Base-by-base conservation (phyloP, 805 yeast genomes). In the Myxozyma mucilagina region DNA sequence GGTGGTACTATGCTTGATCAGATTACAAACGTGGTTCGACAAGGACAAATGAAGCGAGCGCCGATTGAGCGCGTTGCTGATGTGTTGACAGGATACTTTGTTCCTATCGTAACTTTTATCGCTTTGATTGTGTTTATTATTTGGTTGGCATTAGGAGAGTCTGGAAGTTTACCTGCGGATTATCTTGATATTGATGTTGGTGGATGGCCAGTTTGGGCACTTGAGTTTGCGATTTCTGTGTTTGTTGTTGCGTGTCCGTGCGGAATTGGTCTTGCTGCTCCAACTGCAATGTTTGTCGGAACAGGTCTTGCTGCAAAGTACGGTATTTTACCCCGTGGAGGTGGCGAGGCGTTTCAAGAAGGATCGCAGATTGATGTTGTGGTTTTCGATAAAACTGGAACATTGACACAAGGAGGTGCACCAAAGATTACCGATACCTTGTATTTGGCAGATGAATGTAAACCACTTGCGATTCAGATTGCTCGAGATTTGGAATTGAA, bases 241-340 rank as follows among this genome's bases (percentile, higher is more conserved):
- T 87, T 88, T 74, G 93, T 88, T 1, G 83, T 88, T 53, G 93
- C 93, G 0, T 88, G 96, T 70, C 96, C 96, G 1, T 88, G 94
- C 76, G 96, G 93, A 1, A 82, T 88, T 67, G 94, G 93, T 1
- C 76, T 88, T 24, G 94, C 94, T 29, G 94, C 93, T 1, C 94
- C 94, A 1, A 87, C 93, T 1, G 93, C 94, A 0, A 71, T 88
- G 44, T 87, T 86, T 75, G 90, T 88, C 11, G 94, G 94, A 1
- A 79, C 90, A 16, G 90, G 93, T 0, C 71, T 88, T 53, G 90
- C 92, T 41, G 94, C 94, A 13, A 86, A 84, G 69, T 75, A 84
- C 70, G 94, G 93, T 20, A 84, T 88, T 54, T 76, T 88, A 42
- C 90, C 88, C 0, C 81, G 87, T 65, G 93, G 93, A 16, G 94